Evolutionary conservation across 148 eudicot genomes (phyloP).

Genomic region (Fallopia convolvulus): DNA sequence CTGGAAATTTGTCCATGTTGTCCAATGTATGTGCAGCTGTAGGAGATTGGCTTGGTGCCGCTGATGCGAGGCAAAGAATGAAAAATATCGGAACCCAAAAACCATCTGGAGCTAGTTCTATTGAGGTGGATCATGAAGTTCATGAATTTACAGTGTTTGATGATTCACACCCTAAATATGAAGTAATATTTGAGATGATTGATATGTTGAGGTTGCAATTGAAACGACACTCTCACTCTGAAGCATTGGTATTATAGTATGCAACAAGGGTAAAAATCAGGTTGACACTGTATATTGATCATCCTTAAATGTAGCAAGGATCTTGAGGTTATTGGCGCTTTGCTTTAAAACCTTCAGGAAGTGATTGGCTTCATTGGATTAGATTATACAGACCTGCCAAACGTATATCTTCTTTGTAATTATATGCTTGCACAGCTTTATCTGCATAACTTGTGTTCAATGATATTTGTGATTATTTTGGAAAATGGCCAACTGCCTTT

Average conservation of each 20-base stretch:
- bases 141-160: constrained; percentile 73
- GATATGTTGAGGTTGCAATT: constrained; percentile 45
- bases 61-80: constrained; percentile 55
- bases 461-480: not conserved
- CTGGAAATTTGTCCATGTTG: constrained; percentile 58
- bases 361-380: not conserved
- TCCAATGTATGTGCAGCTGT: constrained; percentile 75
- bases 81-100: constrained; percentile 40
- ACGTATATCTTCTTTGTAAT: not conserved
- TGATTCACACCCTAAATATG: constrained; percentile 48
- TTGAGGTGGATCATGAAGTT: constrained; percentile 52
- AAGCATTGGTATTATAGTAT: not conserved
- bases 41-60: constrained; percentile 68
- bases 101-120: constrained; percentile 69
- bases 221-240: constrained; percentile 29
- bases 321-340: not conserved
- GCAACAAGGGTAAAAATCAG: not conserved
- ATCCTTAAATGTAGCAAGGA: not conserved
- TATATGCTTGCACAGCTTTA: constrained; percentile 2
- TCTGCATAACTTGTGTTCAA: not conserved
- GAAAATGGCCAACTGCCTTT: not conserved
- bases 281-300: not conserved
- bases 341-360: not conserved
- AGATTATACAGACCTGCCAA: not conserved
- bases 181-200: constrained; percentile 45